Evolutionary conservation across 2,329 filamentous ascomycete species (phyloP), one percentile per base, ranked within the genome.

Genomic region (Ascochyta lentis): DNA sequence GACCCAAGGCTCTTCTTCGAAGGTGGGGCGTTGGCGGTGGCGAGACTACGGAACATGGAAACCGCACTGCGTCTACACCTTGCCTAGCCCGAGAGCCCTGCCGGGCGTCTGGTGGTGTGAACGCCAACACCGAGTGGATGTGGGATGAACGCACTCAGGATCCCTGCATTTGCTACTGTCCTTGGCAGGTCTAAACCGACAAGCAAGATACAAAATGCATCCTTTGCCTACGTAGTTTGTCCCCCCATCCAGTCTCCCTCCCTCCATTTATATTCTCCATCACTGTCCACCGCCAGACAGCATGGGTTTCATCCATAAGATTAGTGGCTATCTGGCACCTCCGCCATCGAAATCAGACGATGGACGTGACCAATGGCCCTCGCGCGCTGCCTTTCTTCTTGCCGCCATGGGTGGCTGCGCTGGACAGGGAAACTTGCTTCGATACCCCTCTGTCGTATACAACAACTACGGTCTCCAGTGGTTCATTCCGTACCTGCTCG

Each of bases 391-490:
- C 12, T 86, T 85, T 67, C 73, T 86, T 6, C 80, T 86, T 24
- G 83, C 84, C 16, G 80, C 83, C 3, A 85, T 85, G 82, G 83
- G 84, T 39, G 84, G 84, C 46, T 84, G 81, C 60, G 82, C 82
- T 1, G 83, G 83, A 43, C 83, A 84, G 74, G 84, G 83, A 26
- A 86, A 86, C 64, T 75, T 86, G 23, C 76, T 86, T 19, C 78
- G 84, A 26, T 86, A 85, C 56, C 84, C 84, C 2, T 85, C 82
- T 0, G 80, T 83, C 35, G 79, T 85, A 2, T 86, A 84, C 78
- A 86, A 85, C 73, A 86, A 86, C 66, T 78, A 83, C 52, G 84
- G 84, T 3, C 74, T 85, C 6, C 83, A 86, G 63, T 86, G 84
- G 84, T 86, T 84, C 67, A 80, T 86, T 16, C 84, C 83, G 0